phyloP scores from a whole-genome alignment of 2,329 filamentous ascomycete genomes.

The Pseudogymnoascus sp. region DNA sequence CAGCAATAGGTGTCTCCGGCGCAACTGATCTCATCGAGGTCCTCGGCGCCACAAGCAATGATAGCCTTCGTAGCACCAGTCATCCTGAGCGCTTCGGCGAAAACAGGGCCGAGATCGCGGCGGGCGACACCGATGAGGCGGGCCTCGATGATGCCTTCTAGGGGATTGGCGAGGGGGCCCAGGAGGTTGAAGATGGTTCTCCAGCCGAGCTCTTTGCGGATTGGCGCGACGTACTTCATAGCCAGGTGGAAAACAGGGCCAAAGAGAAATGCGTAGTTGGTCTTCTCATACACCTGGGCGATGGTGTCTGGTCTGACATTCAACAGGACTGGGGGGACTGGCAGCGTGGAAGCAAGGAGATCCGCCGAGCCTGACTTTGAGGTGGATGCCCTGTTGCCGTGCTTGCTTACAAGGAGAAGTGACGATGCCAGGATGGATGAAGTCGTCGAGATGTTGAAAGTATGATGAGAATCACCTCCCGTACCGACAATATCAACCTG shows the following conservation, averaged over 20 bases:
- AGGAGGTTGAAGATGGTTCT: conserved; percentile 97
- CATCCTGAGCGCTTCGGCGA: conserved; percentile 74
- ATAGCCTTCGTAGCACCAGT: conserved; percentile 75
- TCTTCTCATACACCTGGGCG: conserved; percentile 62
- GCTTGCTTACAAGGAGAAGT: conserved; percentile 80
- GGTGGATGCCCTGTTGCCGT: conserved; percentile 91
- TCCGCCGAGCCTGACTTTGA: conserved; percentile 95
- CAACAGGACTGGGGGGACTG: conserved; percentile 64
- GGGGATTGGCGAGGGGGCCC: conserved; percentile 83
- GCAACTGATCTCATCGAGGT: conserved; percentile 91
- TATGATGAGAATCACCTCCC: conserved; percentile 91
- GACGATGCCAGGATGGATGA: conserved; percentile 86
- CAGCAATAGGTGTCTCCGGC: conserved; percentile 86
- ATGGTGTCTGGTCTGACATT: conserved; percentile 68
- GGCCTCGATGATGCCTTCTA: conserved; percentile 78
- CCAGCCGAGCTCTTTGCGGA: conserved; percentile 83
- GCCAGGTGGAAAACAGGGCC: conserved; percentile 94
- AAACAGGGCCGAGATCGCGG: conserved; percentile 77
- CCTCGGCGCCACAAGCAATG: conserved; percentile 87
- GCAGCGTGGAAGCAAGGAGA: conserved; percentile 68
- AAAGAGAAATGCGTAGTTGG: conserved; percentile 93
- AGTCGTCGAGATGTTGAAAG: conserved; percentile 96
- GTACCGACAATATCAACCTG: conserved; percentile 89
- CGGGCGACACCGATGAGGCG: conserved; percentile 90
- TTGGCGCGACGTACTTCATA: conserved; percentile 79